phyloP scores from a whole-genome alignment of 2,329 filamentous ascomycete species.

The Onygenales sp. region DNA sequence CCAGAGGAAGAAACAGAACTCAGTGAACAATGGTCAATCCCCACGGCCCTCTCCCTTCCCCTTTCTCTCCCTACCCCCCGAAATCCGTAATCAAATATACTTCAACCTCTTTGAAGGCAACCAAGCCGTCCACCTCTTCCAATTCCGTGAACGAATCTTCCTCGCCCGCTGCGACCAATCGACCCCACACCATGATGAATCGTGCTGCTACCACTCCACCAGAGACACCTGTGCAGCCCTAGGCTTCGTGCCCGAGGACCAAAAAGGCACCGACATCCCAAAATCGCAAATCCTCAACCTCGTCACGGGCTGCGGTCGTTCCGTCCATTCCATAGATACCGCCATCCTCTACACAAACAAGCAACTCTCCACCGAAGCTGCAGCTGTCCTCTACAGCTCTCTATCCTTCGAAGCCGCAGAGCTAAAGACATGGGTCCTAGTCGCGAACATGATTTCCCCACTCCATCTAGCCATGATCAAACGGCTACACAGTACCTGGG shows the following conservation, averaged over 20 bases:
- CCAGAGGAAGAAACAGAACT: too few species aligned
- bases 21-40: too few species aligned
- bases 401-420: conserved; percentile 27
- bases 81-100: conserved; percentile 31
- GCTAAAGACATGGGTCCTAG: conserved; percentile 27
- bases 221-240: conserved; percentile 20
- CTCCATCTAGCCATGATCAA: conserved; percentile 9
- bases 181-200: conserved; percentile 15
- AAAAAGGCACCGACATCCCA: too few species aligned
- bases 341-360: conserved; percentile 24
- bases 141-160: conserved; percentile 24
- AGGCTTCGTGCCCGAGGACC: conserved; percentile 10
- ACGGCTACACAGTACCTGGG: conserved; percentile 2
- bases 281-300: too few species aligned
- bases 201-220: conserved; percentile 24
- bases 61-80: conserved; percentile 19
- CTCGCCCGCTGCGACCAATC: conserved; percentile 24
- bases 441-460: conserved; percentile 16
- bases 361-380: conserved; percentile 25
- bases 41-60: neutral
- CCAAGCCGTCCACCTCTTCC: conserved; percentile 26
- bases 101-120: conserved; percentile 24
- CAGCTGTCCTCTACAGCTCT: conserved; percentile 20
- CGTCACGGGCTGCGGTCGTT: too few species aligned
- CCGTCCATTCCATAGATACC: neutral